These are phyloP conservation scores for Globisporangium carolinianum DNA, from an alignment of 352 stramenopile genomes.

Conservation along the genomic window DNA sequence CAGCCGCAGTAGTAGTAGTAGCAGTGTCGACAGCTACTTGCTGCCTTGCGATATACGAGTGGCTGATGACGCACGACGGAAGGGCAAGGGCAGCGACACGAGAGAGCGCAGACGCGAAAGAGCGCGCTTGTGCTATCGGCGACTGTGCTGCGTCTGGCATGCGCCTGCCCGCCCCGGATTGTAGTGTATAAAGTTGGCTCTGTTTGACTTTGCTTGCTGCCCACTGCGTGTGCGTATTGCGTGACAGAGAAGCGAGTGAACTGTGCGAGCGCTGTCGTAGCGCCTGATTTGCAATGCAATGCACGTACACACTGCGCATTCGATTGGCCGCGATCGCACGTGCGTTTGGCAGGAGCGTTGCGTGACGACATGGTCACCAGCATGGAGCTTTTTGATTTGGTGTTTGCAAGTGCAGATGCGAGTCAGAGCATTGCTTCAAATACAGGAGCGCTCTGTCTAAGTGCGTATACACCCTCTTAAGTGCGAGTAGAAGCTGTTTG, in stretches of 20 bases:
- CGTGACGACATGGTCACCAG: too few relatives aligned
- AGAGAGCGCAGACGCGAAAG: not conserved
- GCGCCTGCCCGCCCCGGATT: constrained; percentile 4
- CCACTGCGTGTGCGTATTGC: not conserved
- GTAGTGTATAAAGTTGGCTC: constrained; percentile 27
- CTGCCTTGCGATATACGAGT: not conserved
- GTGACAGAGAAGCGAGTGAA: not conserved
- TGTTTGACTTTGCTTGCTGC: not conserved
- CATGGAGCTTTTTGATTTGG: too few relatives aligned
- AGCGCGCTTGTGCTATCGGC: not conserved
- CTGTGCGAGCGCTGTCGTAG: not conserved
- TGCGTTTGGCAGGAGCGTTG: too few relatives aligned
- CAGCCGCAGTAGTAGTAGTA: not conserved
- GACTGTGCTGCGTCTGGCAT: too few relatives aligned
- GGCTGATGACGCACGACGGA: not conserved
- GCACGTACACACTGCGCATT: not conserved
- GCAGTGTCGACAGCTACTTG: not conserved
- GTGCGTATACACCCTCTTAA: not conserved
- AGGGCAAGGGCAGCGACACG: not conserved
- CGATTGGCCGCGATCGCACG: too few relatives aligned
- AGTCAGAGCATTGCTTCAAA: not conserved
- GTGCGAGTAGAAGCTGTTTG: not conserved
- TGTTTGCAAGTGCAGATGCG: not conserved
- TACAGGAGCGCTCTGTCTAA: too few relatives aligned
- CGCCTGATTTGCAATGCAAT: not conserved